Evolutionary conservation across 257 asterid genomes (phyloP), one percentile per base, ranked within the genome.

Genomic region (Handroanthus guayacan): DNA sequence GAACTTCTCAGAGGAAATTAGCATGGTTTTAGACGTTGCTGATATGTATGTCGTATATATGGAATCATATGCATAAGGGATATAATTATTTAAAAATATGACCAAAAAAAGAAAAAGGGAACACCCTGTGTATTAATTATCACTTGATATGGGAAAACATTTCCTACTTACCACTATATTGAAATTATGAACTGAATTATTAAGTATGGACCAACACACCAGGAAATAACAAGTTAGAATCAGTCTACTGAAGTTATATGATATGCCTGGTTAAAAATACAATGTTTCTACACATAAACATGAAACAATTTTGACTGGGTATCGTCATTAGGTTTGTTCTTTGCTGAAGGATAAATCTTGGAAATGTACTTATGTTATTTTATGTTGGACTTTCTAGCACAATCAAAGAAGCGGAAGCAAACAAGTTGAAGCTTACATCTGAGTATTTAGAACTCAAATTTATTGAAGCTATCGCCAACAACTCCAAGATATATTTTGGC

Each of bases 401-500:
- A 11, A 71, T 89, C 85, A 93, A 72, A 85, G 99, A 93, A 85
- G 97, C 97, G 17, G 99, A 95, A 75, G 97, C 97, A 62, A 93
- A 95, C 91, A 91, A 87, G 85, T 79, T 91, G 83, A 93, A 76
- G 93, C 97, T 95, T 50, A 88, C 99, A 31, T 88, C 99, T 67
- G 86, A 90, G 66, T 95, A 77, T 78, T 77, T 95, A 71, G 99
- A 95, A 57, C 96, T 95, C 67, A 93, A 85, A 72, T 95, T 93
- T 79, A 91, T 93, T 9, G 97, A 93, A 85, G 91, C 99, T 25
- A 91, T 95, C 81, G 84, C 98, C 55, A 95, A 93, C 81, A 95
- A 89, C 91, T 81, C 98, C 72, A 95, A 95, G 86, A 91, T 93
- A 37, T 95, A 89, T 78, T 95, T 87, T 3, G 99, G 99, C n/a